These are phyloP conservation scores for Colletotrichum agaves DNA, from an alignment of 2,329 filamentous ascomycete genomes.

Conservation along the genomic window DNA sequence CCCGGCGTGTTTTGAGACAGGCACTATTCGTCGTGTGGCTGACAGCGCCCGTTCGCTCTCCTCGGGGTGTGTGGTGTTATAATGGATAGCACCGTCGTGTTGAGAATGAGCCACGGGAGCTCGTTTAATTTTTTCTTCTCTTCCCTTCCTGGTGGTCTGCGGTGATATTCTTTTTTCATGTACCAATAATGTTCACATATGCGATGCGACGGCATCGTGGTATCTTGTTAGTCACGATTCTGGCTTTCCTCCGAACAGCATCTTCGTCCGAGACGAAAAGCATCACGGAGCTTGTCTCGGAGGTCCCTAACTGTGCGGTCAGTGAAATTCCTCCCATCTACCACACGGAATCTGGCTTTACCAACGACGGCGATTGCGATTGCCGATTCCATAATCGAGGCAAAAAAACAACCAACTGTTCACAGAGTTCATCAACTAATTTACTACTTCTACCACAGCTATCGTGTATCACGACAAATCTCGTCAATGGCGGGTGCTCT, in stretches of 20 bases:
- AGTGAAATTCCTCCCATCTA: background rate
- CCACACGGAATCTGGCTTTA: background rate
- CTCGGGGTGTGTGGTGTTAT: background rate
- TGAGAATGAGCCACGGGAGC: background rate
- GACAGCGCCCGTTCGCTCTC: background rate
- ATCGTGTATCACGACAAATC: slow-evolving; percentile 1
- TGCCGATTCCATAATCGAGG: too few species aligned
- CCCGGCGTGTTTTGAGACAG: slow-evolving; percentile 3
- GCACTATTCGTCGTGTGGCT: background rate
- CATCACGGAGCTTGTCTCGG: background rate
- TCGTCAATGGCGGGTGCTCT: slow-evolving; percentile 23
- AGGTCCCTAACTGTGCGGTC: slow-evolving; percentile 9
- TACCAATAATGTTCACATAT: background rate
- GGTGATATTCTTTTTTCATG: background rate
- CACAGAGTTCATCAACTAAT: background rate
- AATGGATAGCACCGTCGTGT: background rate
- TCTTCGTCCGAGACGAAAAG: background rate
- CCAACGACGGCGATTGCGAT: too few species aligned
- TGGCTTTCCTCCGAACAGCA: background rate
- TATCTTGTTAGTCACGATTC: background rate
- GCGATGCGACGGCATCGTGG: background rate
- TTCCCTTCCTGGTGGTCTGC: background rate
- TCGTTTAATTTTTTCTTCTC: background rate
- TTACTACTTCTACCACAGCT: background rate
- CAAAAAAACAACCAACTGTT: too few species aligned